Conservation (phyloP, 345 rosid genomes). For the Lumnitzera racemosa region DNA sequence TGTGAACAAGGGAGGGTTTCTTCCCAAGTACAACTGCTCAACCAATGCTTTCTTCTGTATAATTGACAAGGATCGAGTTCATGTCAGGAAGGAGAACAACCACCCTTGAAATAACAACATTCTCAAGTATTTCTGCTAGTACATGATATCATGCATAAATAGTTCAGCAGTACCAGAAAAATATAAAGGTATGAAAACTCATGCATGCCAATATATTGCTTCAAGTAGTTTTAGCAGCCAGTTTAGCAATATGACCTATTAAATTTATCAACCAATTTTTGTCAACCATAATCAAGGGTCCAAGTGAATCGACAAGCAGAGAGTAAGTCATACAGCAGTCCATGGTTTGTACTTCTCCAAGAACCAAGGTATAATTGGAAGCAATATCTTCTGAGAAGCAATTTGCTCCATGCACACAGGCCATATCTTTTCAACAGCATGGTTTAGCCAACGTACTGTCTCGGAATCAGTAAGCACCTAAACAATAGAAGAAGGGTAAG, state of each 20-base stretch:
- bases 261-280: too few species aligned
- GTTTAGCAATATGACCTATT: too few species aligned
- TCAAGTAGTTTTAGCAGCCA: too few species aligned
- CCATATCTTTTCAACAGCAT: slow-evolving; percentile 88
- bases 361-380: slow-evolving; percentile 98
- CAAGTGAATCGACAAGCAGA: not conserved
- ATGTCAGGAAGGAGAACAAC: not conserved
- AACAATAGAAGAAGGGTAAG: slow-evolving; percentile 9
- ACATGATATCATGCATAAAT: not conserved
- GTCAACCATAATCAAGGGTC: not conserved
- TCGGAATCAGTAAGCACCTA: slow-evolving; percentile 86
- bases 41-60: slow-evolving; percentile 70
- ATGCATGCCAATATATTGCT: too few species aligned
- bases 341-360: slow-evolving; percentile 93
- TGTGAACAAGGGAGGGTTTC: slow-evolving; percentile 87
- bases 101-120: not conserved
- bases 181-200: too few species aligned
- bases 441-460: slow-evolving; percentile 85
- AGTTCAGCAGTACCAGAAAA: too few species aligned
- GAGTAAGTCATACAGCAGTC: slow-evolving; percentile 65
- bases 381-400: slow-evolving; percentile 84
- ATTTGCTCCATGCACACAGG: slow-evolving; percentile 93
- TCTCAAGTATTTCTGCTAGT: not conserved
- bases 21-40: slow-evolving; percentile 85
- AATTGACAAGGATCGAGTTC: slow-evolving; percentile 1